Conservation (phyloP, 371 early-diverging fungal species). For the Synchytrium microbalum region DNA sequence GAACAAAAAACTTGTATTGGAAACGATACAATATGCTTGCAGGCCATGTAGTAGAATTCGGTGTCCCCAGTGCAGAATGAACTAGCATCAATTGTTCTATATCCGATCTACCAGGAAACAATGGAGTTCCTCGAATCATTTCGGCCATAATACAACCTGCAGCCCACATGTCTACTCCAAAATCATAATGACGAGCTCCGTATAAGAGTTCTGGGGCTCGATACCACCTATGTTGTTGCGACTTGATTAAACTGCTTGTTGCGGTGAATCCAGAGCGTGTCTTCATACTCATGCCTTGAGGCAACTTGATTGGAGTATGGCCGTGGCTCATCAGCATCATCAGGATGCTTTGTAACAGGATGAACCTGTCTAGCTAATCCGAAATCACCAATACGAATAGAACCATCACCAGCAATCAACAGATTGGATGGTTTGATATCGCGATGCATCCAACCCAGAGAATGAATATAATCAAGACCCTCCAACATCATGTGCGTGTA, state of each 20-base stretch:
- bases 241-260: slow-evolving; percentile 91
- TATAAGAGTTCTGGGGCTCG: slow-evolving; percentile 54
- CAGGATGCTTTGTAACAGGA: slow-evolving; percentile 5
- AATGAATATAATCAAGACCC: slow-evolving; percentile 42
- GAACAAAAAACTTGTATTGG: slow-evolving; percentile 4
- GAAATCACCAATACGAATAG: slow-evolving; percentile 50
- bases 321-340: slow-evolving; percentile 10
- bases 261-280: slow-evolving; percentile 42
- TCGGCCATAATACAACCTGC: slow-evolving; percentile 55
- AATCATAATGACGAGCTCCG: slow-evolving; percentile 43
- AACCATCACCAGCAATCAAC: slow-evolving; percentile 39
- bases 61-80: slow-evolving; percentile 39
- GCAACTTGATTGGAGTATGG: slow-evolving; percentile 48
- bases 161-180: slow-evolving; percentile 51
- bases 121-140: slow-evolving; percentile 40
- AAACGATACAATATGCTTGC: slow-evolving; percentile 13
- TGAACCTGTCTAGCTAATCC: slow-evolving; percentile 31
- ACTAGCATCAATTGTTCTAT: slow-evolving; percentile 51
- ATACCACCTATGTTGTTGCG: slow-evolving; percentile 69
- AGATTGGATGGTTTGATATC: slow-evolving; percentile 52
- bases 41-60: slow-evolving; percentile 42
- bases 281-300: slow-evolving; percentile 25
- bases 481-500: slow-evolving; percentile 43
- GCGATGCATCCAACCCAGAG: slow-evolving; percentile 40
- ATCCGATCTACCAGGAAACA: slow-evolving; percentile 52